A percentile compares a stretch with the other conserved stretches of the same genome.
These are phyloP conservation scores for Nemophila menziesii DNA, from an alignment of 257 asterid species.

Conservation along the genomic window DNA sequence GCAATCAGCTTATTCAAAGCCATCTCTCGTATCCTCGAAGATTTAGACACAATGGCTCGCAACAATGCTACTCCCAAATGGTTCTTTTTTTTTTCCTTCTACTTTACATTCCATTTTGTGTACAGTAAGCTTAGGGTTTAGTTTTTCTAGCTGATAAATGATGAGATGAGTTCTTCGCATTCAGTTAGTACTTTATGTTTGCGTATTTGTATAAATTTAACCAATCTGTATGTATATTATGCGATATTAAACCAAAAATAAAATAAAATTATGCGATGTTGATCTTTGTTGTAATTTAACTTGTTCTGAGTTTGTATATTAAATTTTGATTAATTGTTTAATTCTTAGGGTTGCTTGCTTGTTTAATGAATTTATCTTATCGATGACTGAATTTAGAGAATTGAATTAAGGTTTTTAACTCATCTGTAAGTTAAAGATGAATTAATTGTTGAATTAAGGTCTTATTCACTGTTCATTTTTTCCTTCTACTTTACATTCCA, in stretches of 20 bases:
- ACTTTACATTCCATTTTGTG: background rate
- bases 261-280: too few relatives aligned
- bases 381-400: background rate
- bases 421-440: background rate
- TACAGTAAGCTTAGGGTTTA: too few relatives aligned
- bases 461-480: too few relatives aligned
- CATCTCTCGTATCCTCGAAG: slow-evolving; percentile 89
- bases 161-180: background rate
- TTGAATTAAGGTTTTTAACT: background rate
- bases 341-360: background rate
- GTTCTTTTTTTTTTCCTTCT: slow-evolving; percentile 18
- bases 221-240: too few relatives aligned
- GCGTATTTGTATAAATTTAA: too few relatives aligned
- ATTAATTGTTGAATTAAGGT: background rate
- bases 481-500: too few relatives aligned
- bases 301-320: background rate
- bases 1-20: slow-evolving; percentile 86
- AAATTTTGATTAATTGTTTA: too few relatives aligned
- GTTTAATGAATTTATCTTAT: background rate
- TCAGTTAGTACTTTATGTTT: too few relatives aligned
- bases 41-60: slow-evolving; percentile 61
- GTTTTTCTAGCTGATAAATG: background rate
- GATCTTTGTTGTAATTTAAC: too few relatives aligned
- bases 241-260: background rate
- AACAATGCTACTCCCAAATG: slow-evolving; percentile 72